Percentiles rank a stretch among this genome's conserved stretches.
Conservation (phyloP, 2,329 filamentous ascomycete genomes). For the Helicocarpus griseus region DNA sequence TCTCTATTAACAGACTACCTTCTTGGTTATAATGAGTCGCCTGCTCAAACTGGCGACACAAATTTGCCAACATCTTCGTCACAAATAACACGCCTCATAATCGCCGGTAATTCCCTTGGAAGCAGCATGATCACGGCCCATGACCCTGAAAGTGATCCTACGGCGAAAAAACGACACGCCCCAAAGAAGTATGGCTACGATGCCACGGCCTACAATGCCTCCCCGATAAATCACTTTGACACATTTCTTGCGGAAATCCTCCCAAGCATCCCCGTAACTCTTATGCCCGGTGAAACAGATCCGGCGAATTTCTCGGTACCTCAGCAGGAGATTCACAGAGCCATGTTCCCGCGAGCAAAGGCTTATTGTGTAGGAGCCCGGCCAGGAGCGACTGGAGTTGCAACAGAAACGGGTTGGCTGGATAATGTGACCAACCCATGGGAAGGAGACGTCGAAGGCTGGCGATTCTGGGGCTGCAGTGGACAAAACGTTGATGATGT, state of each 20-base stretch:
- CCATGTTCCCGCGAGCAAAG: slow-evolving; percentile 74
- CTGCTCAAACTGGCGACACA: slow-evolving; percentile 43
- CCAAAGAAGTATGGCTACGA: slow-evolving; percentile 93
- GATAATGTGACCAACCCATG: slow-evolving; percentile 88
- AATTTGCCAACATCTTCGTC: slow-evolving; percentile 36
- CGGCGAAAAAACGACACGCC: slow-evolving; percentile 36
- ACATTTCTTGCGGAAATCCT: slow-evolving; percentile 70
- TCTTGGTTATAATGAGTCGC: slow-evolving; percentile 61
- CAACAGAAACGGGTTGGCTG: slow-evolving; percentile 58
- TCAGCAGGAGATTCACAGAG: slow-evolving; percentile 85
- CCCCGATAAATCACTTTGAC: slow-evolving; percentile 76
- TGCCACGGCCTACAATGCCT: slow-evolving; percentile 72
- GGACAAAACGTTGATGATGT: slow-evolving; percentile 93
- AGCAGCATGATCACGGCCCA: slow-evolving; percentile 26
- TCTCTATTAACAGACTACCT: slow-evolving; percentile 78
- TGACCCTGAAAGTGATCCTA: slow-evolving; percentile 26
- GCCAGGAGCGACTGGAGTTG: slow-evolving; percentile 21
- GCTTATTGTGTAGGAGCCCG: slow-evolving; percentile 45
- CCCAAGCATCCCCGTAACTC: slow-evolving; percentile 75
- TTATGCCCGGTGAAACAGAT: slow-evolving; percentile 75
- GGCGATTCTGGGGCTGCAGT: slow-evolving; percentile 73
- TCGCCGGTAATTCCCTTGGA: slow-evolving; percentile 79
- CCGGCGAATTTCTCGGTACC: slow-evolving; percentile 84
- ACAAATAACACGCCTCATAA: slow-evolving; percentile 72
- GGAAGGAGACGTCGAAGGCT: slow-evolving; percentile 83